Conservation (phyloP, 257 asterid species). For the Nemophila menziesii region DNA sequence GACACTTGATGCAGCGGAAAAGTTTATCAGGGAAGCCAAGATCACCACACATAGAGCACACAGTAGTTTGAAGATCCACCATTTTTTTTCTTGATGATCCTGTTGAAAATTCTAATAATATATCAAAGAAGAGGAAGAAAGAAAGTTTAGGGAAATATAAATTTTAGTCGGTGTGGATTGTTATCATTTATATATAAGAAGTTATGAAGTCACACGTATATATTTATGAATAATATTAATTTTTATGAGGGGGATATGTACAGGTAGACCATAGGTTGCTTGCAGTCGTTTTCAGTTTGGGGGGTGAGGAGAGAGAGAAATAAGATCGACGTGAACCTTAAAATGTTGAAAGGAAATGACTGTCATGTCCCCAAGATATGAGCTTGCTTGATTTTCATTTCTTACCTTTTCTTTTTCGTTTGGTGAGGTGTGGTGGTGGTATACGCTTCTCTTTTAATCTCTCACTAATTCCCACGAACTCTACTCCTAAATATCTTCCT, state of each 20-base stretch:
- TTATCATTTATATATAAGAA: background rate
- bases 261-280: slow-evolving; percentile 37
- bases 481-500: too few relatives aligned
- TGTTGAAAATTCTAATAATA: background rate
- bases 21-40: slow-evolving; percentile 89
- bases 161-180: slow-evolving; percentile 12
- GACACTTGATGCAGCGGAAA: slow-evolving; percentile 90
- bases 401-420: slow-evolving; percentile 2
- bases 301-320: slow-evolving; percentile 6
- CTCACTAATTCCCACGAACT: too few relatives aligned
- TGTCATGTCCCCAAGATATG: slow-evolving; percentile 17
- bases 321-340: slow-evolving; percentile 24
- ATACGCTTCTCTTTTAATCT: too few relatives aligned
- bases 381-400: slow-evolving; percentile 15
- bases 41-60: slow-evolving; percentile 94
- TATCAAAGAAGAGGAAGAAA: background rate
- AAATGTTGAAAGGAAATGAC: slow-evolving; percentile 18
- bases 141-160: background rate
- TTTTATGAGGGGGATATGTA: slow-evolving; percentile 10
- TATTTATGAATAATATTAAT: background rate
- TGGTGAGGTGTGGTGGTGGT: too few relatives aligned
- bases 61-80: slow-evolving; percentile 76
- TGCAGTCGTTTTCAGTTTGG: slow-evolving; percentile 32
- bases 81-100: slow-evolving; percentile 14
- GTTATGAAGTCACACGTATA: background rate